phyloP scores from a whole-genome alignment of 106 monocot species.

The Agapanthus africanus region DNA sequence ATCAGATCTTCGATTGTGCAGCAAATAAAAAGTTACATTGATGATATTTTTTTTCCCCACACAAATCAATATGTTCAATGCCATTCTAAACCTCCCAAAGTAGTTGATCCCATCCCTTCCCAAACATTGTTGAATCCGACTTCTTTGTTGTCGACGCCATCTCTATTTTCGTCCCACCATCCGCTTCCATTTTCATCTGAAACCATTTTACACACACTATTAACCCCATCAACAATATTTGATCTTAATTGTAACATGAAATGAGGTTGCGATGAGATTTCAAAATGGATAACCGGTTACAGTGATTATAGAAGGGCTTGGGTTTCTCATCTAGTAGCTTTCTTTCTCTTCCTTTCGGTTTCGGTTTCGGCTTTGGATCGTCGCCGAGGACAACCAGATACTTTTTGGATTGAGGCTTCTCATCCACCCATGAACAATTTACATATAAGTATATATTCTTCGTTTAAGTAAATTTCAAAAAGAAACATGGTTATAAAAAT shows the following conservation, averaged over 20 bases:
- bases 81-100: slow-evolving; percentile 82
- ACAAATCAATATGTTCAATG: slow-evolving; percentile 23
- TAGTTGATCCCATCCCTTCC: slow-evolving; percentile 90
- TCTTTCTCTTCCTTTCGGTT: slow-evolving; percentile 7
- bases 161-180: slow-evolving; percentile 70
- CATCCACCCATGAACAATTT: slow-evolving; percentile 39
- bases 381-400: slow-evolving; percentile 68
- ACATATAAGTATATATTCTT: too few relatives aligned
- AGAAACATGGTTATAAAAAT: too few relatives aligned
- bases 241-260: too few relatives aligned
- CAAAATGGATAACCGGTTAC: slow-evolving; percentile 26
- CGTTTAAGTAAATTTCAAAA: too few relatives aligned
- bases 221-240: too few relatives aligned
- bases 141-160: slow-evolving; percentile 79
- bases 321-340: not conserved
- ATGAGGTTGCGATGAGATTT: not conserved
- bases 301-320: slow-evolving; percentile 63
- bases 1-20: too few relatives aligned
- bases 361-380: slow-evolving; percentile 53
- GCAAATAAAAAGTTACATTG: too few relatives aligned
- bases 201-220: too few relatives aligned
- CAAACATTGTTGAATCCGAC: slow-evolving; percentile 70
- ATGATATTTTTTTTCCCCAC: too few relatives aligned
- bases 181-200: slow-evolving; percentile 83
- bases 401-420: slow-evolving; percentile 15